phyloP scores from a whole-genome alignment of 169 alveolate genomes.

The Plasmodium ovale region DNA sequence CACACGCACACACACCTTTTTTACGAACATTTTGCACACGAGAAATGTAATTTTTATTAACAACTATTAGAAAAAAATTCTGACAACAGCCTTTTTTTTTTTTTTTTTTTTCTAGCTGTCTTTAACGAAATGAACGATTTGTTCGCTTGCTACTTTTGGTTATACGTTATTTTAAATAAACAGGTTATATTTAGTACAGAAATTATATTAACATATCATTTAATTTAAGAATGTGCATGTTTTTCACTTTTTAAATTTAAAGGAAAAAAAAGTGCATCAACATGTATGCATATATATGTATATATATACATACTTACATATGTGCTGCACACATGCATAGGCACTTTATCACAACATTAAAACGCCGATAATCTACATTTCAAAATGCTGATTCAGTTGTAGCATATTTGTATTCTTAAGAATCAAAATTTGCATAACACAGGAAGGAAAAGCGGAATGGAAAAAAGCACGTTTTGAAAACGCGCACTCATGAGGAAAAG shows the following conservation, averaged over 20 bases:
- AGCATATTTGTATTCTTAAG: neutral
- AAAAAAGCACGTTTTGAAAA: neutral
- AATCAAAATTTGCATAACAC: neutral
- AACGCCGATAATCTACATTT: neutral
- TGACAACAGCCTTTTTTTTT: constrained; percentile 18
- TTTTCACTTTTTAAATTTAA: neutral
- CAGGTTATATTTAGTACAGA: constrained; percentile 2
- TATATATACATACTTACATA: neutral
- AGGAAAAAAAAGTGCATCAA: neutral
- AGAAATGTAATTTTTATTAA: constrained; percentile 8
- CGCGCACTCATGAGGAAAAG: neutral
- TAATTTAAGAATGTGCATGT: neutral
- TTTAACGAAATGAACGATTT: neutral
- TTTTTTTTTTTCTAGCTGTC: no score
- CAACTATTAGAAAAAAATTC: constrained; percentile 7
- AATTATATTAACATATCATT: constrained; percentile 7
- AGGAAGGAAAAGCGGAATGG: neutral
- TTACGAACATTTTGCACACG: neutral
- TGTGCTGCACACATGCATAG: neutral
- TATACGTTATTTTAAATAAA: neutral
- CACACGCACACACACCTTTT: constrained; percentile 1
- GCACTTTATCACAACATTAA: neutral
- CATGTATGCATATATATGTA: constrained; percentile 15
- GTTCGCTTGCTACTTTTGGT: constrained; percentile 6
- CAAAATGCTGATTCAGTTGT: neutral